These are phyloP conservation scores for Stephania japonica DNA, from an alignment of 164 flowering plant genomes.

Conservation along the genomic window DNA sequence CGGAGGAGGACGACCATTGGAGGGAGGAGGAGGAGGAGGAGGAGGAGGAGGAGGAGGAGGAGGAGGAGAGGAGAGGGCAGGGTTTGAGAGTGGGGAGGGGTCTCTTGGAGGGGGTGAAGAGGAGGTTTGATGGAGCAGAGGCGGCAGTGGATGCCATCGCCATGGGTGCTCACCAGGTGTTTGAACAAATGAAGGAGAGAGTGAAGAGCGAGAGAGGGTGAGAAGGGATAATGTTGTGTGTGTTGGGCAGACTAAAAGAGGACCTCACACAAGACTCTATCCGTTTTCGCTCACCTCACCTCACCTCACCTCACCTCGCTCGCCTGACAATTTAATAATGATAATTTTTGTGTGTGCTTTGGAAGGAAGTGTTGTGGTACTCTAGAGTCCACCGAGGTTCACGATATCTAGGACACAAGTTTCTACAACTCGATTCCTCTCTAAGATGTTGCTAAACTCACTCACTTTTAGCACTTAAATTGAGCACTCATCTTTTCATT, in stretches of 20 bases:
- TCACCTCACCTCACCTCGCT: too few species aligned
- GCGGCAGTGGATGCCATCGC: conserved; percentile 12
- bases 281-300: too few species aligned
- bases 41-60: conserved; percentile 19
- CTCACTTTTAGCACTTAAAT: too few species aligned
- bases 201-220: neutral
- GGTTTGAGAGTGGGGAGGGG: conserved; percentile 3
- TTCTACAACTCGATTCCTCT: neutral
- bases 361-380: conserved; percentile 1
- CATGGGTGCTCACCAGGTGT: conserved; percentile 1
- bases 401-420: neutral
- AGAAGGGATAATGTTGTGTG: neutral
- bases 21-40: conserved; percentile 8
- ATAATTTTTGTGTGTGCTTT: too few species aligned
- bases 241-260: too few species aligned
- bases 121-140: conserved; percentile 2
- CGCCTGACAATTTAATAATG: too few species aligned
- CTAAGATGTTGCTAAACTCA: too few species aligned
- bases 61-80: conserved; percentile 10
- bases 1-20: neutral
- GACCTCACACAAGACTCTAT: neutral
- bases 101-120: conserved; percentile 4
- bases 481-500: too few species aligned
- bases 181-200: conserved; percentile 3
- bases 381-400: conserved; percentile 10